phyloP scores from a whole-genome alignment of 768 basidiomycete genomes.

The Suillus subalutaceus region DNA sequence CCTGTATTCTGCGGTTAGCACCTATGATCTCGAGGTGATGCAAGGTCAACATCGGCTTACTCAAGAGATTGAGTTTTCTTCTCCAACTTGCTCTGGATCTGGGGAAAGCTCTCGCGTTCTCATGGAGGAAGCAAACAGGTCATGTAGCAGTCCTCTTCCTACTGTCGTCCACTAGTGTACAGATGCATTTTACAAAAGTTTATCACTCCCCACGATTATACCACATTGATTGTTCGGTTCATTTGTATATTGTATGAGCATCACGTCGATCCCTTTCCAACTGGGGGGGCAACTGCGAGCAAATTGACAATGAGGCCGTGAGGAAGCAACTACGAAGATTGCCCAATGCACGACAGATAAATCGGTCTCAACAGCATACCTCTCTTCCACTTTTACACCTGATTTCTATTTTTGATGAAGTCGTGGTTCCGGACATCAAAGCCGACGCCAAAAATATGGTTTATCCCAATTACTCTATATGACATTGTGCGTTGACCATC shows the following conservation, averaged over 20 bases:
- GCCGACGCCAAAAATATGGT: neutral
- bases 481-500: neutral
- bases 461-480: neutral
- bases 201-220: neutral
- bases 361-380: neutral
- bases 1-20: neutral
- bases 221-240: neutral
- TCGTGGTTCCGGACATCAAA: neutral
- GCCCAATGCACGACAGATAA: neutral
- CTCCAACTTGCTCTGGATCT: neutral
- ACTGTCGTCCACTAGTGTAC: neutral
- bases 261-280: neutral
- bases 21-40: neutral
- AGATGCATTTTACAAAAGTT: neutral
- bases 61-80: neutral
- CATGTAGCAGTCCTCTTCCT: neutral
- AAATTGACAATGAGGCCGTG: neutral
- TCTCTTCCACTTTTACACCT: neutral
- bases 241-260: neutral
- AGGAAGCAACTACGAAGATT: neutral
- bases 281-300: neutral
- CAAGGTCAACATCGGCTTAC: neutral
- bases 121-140: neutral
- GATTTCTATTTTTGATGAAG: no score
- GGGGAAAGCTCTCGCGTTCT: neutral